Evolutionary conservation across 352 stramenopile genomes (phyloP).

Genomic region (Phytopythium cucurbitacearum): DNA sequence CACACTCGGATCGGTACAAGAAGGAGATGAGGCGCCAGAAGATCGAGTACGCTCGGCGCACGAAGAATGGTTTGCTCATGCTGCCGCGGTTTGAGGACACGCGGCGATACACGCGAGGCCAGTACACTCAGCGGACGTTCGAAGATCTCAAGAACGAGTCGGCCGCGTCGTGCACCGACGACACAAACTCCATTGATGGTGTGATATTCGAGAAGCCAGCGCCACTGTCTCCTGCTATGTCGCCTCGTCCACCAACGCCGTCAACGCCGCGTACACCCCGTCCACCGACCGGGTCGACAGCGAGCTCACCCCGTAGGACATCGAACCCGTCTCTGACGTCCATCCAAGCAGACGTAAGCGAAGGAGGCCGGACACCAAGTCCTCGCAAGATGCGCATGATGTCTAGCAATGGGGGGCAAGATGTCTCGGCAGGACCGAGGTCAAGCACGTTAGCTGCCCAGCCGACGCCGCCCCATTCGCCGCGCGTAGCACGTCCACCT

Average conservation of each 20-base stretch:
- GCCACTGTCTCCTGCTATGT: background rate
- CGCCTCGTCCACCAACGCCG: conserved; percentile 4
- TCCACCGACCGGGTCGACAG: background rate
- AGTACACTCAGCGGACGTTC: conserved; percentile 35
- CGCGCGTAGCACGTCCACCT: background rate
- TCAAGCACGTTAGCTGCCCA: background rate
- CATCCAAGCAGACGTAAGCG: background rate
- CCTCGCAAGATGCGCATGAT: conserved; percentile 20
- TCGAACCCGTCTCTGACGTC: background rate
- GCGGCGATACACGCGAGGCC: conserved; percentile 45
- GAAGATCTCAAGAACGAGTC: conserved; percentile 29
- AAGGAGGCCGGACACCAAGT: conserved; percentile 11
- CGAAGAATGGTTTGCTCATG: conserved; percentile 56
- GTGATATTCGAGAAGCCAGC: background rate
- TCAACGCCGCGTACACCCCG: conserved; percentile 13
- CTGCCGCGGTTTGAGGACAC: conserved; percentile 59
- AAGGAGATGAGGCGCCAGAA: conserved; percentile 40
- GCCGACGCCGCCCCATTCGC: background rate
- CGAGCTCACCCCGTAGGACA: background rate
- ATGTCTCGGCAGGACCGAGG: conserved; percentile 3
- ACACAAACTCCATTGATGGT: conserved; percentile 2
- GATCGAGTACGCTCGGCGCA: conserved; percentile 60
- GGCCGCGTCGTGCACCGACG: background rate
- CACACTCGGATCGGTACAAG: conserved; percentile 52
- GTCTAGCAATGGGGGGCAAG: background rate